phyloP scores from a whole-genome alignment of 164 flowering plant species.

The grape (Vitis vinifera) region ASM3070453v1 NC_081807.1:4207501-4208000 shows the following conservation, averaged over 20 bases:
- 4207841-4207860: constrained; percentile 49
- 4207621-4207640: constrained; percentile 86
- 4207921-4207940: neutral
- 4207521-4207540: neutral
- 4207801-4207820: too few relatives aligned
- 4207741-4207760: too few relatives aligned
- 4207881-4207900: constrained; percentile 76
- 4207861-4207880: constrained; percentile 78
- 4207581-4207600: constrained; percentile 75
- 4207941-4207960: too few relatives aligned
- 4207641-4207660: constrained; percentile 83
- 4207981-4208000: too few relatives aligned
- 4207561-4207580: constrained; percentile 41
- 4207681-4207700: constrained; percentile 56
- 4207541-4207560: neutral
- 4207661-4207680: constrained; percentile 74
- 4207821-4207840: too few relatives aligned
- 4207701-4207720: constrained; percentile 88
- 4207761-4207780: too few relatives aligned
- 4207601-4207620: constrained; percentile 42
- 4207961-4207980: too few relatives aligned
- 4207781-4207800: too few relatives aligned
- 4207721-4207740: too few relatives aligned
- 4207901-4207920: constrained; percentile 53
- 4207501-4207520: neutral